Evolutionary conservation across 768 basidiomycete genomes (phyloP).

Genomic region (Guyanaporus albipodus): DNA sequence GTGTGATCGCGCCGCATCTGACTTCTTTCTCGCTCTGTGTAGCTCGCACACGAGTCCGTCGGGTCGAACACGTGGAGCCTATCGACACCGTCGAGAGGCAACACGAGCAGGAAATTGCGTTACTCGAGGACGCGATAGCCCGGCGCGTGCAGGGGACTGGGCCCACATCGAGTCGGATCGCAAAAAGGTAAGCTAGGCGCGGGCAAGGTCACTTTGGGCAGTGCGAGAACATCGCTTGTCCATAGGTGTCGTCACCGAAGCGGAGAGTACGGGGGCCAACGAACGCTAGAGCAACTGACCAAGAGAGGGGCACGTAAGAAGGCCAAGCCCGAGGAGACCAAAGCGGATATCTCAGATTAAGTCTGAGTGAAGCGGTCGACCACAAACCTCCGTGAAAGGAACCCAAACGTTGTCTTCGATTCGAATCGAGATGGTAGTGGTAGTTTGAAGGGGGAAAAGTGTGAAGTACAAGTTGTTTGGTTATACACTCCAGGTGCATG

Average conservation of each 20-base stretch:
- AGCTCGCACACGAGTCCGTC: slow-evolving; percentile 8
- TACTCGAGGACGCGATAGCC: slow-evolving; percentile 8
- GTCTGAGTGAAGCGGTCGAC: background rate
- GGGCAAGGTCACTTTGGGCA: slow-evolving; percentile 1
- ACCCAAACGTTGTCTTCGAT: background rate
- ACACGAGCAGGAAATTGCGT: slow-evolving; percentile 8
- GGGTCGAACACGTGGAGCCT: slow-evolving; percentile 6
- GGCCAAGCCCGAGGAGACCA: slow-evolving; percentile 1
- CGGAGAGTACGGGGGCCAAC: slow-evolving; percentile 7
- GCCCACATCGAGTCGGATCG: slow-evolving; percentile 9
- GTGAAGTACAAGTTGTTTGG: background rate
- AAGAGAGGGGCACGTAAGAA: slow-evolving; percentile 4
- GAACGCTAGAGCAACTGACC: slow-evolving; percentile 3
- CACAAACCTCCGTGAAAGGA: background rate
- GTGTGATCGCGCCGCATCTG: too few relatives aligned
- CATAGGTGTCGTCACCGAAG: background rate
- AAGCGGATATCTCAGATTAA: slow-evolving; percentile 8
- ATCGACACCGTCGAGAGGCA: slow-evolving; percentile 7
- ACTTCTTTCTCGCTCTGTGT: too few relatives aligned
- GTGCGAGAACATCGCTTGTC: slow-evolving; percentile 12
- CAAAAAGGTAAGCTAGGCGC: slow-evolving; percentile 3
- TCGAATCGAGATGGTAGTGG: too few relatives aligned
- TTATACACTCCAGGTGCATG: too few relatives aligned
- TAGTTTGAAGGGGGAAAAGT: background rate
- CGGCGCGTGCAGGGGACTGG: background rate